These are phyloP conservation scores for Pulveroboletus frians DNA, from an alignment of 768 basidiomycete genomes.

Conservation along the genomic window DNA sequence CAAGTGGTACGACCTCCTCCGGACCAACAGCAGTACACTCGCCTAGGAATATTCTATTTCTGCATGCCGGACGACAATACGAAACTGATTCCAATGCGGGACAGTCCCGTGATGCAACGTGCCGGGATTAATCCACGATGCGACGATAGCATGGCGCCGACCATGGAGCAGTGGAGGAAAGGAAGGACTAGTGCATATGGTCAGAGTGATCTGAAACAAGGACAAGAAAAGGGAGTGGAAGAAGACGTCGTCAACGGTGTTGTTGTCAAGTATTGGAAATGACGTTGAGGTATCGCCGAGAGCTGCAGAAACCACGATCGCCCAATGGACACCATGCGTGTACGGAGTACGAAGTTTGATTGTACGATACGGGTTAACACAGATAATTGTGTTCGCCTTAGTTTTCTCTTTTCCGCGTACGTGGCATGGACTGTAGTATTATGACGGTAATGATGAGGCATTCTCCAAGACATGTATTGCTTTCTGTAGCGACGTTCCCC, in stretches of 20 bases:
- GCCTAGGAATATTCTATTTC: conserved; percentile 60
- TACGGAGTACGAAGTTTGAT: neutral
- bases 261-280: conserved; percentile 55
- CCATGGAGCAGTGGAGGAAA: conserved; percentile 49
- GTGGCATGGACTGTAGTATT: too few relatives aligned
- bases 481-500: too few relatives aligned
- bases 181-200: conserved; percentile 51
- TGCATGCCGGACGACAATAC: conserved; percentile 46
- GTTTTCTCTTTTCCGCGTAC: too few relatives aligned
- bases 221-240: conserved; percentile 42
- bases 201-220: conserved; percentile 37
- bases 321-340: neutral
- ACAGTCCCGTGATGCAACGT: conserved; percentile 46
- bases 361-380: neutral
- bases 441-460: too few relatives aligned
- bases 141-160: conserved; percentile 41
- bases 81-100: conserved; percentile 39
- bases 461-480: too few relatives aligned
- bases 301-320: too few relatives aligned
- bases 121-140: conserved; percentile 37
- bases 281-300: neutral
- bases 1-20: conserved; percentile 55
- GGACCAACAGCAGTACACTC: conserved; percentile 45
- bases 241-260: conserved; percentile 53
- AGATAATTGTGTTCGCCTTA: too few relatives aligned